Evolutionary conservation across 2,329 filamentous ascomycete genomes (phyloP), one percentile per base, ranked within the genome.

Genomic region (Mollisia scopiformis): DNA sequence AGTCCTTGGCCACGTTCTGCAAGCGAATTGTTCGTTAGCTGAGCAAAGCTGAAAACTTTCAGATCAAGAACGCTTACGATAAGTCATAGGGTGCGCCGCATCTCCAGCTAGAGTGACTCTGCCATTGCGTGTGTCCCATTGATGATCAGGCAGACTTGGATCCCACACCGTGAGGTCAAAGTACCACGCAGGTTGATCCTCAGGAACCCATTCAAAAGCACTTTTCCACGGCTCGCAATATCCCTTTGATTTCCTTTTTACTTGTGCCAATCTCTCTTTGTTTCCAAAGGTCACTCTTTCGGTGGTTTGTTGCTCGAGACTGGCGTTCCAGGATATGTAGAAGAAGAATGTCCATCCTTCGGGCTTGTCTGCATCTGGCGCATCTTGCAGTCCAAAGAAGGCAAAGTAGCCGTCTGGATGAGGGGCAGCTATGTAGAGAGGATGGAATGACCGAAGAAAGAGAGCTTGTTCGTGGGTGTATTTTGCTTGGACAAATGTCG

Each of bases 1-100:
- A 82, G 72, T 0, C 79, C 79, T 66, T 82, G 79, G 0, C 79
- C 80, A 23, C 80, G 75, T 66, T 82, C 83, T 86, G 62, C 52
- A 27, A 3, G 46, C 14, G 37, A 30, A 52, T 59, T 58, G 64
- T 35, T 14, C n/a, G n/a, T n/a, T n/a, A n/a, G n/a, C n/a, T n/a
- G n/a, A 58, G 57, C 33, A 33, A 3, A 10, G 31, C 6, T 52
- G 46, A 49, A 31, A 33, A 35, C 3, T 51, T 51, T 31, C 28
- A 43, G 47, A 11, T n/a, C 27, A 52, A 21, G n/a, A 21, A 11
- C 35, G 68, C 73, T 61, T 63, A 74, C 72, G 72, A 58, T 69
- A 74, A 31, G 73, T 73, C 74, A 75, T 75, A 25, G 71, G 68
- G 59, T 75, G 74, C n/a, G 72, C 73, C 16, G 72, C 72, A 65